Evolutionary conservation across 2,329 filamentous ascomycete genomes (phyloP).

Genomic region (Colletotrichum tropicicola): DNA sequence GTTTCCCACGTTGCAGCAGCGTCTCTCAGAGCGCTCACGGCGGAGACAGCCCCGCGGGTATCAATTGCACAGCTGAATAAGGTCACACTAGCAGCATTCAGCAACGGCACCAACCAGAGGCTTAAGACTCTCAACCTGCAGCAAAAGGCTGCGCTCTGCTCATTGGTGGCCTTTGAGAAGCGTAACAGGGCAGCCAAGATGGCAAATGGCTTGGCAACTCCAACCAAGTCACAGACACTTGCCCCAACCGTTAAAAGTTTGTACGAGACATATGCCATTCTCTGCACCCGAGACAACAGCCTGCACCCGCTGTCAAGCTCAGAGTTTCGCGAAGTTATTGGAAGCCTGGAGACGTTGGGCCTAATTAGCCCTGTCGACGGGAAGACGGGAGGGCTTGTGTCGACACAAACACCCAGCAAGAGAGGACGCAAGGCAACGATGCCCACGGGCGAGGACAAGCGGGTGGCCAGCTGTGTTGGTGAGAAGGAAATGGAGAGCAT

Average conservation of each 20-base stretch:
- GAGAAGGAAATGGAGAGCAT: slow-evolving; percentile 80
- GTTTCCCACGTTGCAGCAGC: slow-evolving; percentile 57
- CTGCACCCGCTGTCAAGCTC: slow-evolving; percentile 89
- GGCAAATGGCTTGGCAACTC: slow-evolving; percentile 54
- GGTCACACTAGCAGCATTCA: slow-evolving; percentile 88
- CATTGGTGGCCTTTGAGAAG: slow-evolving; percentile 87
- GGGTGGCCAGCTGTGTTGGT: slow-evolving; percentile 81
- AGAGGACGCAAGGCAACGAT: slow-evolving; percentile 67
- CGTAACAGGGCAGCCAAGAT: slow-evolving; percentile 66
- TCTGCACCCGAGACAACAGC: slow-evolving; percentile 89
- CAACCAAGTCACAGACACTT: slow-evolving; percentile 66
- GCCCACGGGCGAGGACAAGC: slow-evolving; percentile 74
- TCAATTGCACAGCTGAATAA: slow-evolving; percentile 92
- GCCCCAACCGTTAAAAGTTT: slow-evolving; percentile 86
- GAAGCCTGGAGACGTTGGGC: slow-evolving; percentile 87
- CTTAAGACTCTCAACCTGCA: slow-evolving; percentile 91
- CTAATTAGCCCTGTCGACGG: slow-evolving; percentile 77
- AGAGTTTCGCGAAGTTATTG: slow-evolving; percentile 93
- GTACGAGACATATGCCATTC: slow-evolving; percentile 82
- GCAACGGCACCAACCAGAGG: slow-evolving; percentile 85
- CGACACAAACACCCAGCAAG: slow-evolving; percentile 76
- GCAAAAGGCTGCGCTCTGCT: slow-evolving; percentile 93
- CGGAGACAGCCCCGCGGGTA: slow-evolving; percentile 85
- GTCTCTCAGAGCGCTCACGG: slow-evolving; percentile 71
- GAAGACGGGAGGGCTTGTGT: slow-evolving; percentile 73